A percentile compares a stretch with the other conserved stretches of the same genome.
Conservation (phyloP, 495 filamentous ascomycete genomes). For the Penicillium crystallinum region DNA sequence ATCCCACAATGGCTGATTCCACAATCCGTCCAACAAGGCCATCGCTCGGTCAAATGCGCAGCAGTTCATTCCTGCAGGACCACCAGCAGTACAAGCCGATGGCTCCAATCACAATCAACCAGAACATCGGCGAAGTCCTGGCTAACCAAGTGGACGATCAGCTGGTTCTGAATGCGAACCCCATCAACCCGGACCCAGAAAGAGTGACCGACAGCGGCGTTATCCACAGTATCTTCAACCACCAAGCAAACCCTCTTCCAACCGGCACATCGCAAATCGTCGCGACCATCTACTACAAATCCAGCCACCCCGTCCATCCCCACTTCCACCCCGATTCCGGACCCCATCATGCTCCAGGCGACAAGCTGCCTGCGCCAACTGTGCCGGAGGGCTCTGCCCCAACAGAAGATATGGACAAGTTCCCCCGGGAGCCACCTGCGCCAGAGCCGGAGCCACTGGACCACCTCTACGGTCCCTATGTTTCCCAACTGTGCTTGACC, state of each 20-base stretch:
- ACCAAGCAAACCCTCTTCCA: slow-evolving; percentile 32
- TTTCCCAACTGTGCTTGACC: slow-evolving; percentile 75
- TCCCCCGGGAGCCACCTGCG: slow-evolving; percentile 65
- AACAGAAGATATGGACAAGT: slow-evolving; percentile 60
- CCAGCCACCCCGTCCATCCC: slow-evolving; percentile 37
- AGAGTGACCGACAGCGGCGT: slow-evolving; percentile 42
- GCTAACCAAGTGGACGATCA: slow-evolving; percentile 20
- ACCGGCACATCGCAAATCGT: slow-evolving; percentile 38
- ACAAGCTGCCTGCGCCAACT: slow-evolving; percentile 35
- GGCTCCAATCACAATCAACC: slow-evolving; percentile 26
- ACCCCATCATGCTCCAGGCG: slow-evolving; percentile 16
- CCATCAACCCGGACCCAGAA: slow-evolving; percentile 42
- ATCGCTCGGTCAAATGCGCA: slow-evolving; percentile 50
- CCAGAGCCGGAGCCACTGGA: slow-evolving; percentile 62
- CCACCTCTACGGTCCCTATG: slow-evolving; percentile 69
- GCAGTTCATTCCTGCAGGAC: slow-evolving; percentile 64
- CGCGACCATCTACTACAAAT: slow-evolving; percentile 47
- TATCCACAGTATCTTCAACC: slow-evolving; percentile 42
- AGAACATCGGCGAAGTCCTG: slow-evolving; percentile 42
- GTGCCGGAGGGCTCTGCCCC: slow-evolving; percentile 53
- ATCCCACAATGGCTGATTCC: slow-evolving; percentile 27
- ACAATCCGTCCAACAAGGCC: slow-evolving; percentile 33
- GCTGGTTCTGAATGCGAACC: slow-evolving; percentile 32
- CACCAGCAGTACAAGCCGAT: slow-evolving; percentile 71
- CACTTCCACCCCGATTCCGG: slow-evolving; percentile 40